phyloP scores from a whole-genome alignment of 148 eudicot genomes.

The Rhododendron griersonianum region DNA sequence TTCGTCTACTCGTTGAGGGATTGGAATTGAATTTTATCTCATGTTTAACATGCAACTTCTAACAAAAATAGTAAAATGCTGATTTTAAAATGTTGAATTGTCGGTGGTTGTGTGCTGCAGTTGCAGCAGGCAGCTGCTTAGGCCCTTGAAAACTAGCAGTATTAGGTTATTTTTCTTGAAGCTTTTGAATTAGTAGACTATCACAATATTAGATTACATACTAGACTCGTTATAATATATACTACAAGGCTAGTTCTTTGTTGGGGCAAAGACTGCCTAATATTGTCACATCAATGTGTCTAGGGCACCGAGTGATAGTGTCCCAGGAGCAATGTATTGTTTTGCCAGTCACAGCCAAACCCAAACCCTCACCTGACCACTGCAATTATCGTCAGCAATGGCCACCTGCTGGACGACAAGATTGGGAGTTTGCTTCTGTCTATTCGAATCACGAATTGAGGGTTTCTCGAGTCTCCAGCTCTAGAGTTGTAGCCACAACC shows the following conservation, averaged over 20 bases:
- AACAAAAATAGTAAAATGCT: not conserved
- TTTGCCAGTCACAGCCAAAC: too few species aligned
- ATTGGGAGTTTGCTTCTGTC: too few species aligned
- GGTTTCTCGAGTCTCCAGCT: too few species aligned
- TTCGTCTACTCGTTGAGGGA: not conserved
- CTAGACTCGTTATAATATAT: not conserved
- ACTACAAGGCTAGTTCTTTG: not conserved
- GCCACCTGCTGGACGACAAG: too few species aligned
- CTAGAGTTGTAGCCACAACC: too few species aligned
- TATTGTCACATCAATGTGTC: too few species aligned
- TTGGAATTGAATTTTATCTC: not conserved
- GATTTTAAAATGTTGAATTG: not conserved
- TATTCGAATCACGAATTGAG: too few species aligned
- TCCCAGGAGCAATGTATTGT: too few species aligned
- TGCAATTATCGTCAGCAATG: too few species aligned
- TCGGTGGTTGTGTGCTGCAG: not conserved
- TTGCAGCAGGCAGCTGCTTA: not conserved
- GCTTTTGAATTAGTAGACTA: not conserved
- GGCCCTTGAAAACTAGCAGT: not conserved
- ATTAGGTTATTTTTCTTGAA: not conserved
- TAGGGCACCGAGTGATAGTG: too few species aligned
- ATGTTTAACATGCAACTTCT: not conserved
- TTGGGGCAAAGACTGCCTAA: too few species aligned
- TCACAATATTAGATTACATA: not conserved
- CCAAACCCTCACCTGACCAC: too few species aligned